A percentile compares a stretch with the other conserved stretches of the same genome.
phyloP scores from a whole-genome alignment of 257 asterid species.

The Knoxia roxburghii region DNA sequence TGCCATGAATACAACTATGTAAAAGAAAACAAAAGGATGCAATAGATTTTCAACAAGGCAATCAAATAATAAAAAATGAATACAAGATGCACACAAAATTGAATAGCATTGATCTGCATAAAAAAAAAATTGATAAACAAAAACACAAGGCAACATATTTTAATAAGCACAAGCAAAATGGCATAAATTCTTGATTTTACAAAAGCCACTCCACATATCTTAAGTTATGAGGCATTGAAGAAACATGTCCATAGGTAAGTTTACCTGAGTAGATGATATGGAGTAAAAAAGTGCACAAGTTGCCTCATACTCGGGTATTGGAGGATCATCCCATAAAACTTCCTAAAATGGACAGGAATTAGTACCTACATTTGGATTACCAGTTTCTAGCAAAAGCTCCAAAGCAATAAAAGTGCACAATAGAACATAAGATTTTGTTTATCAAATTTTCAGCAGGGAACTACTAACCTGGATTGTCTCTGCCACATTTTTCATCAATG shows the following conservation, averaged over 20 bases:
- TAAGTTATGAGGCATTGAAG: neutral
- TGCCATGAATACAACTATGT: neutral
- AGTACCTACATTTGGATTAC: constrained; percentile 10
- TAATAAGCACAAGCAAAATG: neutral
- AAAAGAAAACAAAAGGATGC: neutral
- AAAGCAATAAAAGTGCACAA: neutral
- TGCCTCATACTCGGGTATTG: constrained; percentile 78
- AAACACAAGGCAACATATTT: neutral
- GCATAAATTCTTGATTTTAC: neutral
- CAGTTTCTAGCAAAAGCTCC: neutral
- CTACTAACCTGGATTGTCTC: constrained; percentile 69
- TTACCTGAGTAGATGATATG: constrained; percentile 93
- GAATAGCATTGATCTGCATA: neutral
- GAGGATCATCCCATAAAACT: constrained; percentile 95
- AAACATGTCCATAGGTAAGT: constrained; percentile 6
- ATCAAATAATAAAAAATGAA: neutral
- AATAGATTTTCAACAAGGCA: neutral
- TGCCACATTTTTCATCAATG: constrained; percentile 76
- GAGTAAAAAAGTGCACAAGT: constrained; percentile 92
- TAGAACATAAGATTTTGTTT: neutral
- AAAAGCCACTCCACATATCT: neutral
- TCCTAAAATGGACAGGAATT: constrained; percentile 42
- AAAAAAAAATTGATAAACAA: neutral
- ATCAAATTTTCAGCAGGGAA: constrained; percentile 1
- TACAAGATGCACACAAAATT: neutral